phyloP scores from a whole-genome alignment of 257 asterid genomes.

The Solanum chiquidenum region DNA sequence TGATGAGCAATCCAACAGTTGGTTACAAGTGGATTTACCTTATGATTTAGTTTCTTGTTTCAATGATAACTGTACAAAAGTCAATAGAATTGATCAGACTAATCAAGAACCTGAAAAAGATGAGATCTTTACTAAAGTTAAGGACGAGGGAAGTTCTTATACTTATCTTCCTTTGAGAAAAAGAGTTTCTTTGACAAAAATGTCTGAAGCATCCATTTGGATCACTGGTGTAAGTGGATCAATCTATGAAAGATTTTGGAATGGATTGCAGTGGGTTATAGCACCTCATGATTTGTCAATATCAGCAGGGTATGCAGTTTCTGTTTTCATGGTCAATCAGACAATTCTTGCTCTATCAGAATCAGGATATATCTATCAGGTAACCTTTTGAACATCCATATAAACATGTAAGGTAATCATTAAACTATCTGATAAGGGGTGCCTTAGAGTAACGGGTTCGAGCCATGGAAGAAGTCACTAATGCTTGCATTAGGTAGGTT shows the following conservation, averaged over 20 bases:
- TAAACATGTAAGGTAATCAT: not conserved
- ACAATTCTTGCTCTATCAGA: constrained; percentile 69
- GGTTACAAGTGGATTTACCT: constrained; percentile 66
- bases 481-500: not conserved
- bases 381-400: not conserved
- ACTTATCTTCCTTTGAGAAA: constrained; percentile 29
- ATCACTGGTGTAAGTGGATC: constrained; percentile 79
- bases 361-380: constrained; percentile 58
- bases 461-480: not conserved
- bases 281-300: constrained; percentile 72
- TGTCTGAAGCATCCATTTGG: constrained; percentile 84
- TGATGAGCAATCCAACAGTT: constrained; percentile 39
- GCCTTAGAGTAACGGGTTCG: not conserved
- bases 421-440: not conserved
- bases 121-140: not conserved
- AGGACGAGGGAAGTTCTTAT: not conserved
- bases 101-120: not conserved
- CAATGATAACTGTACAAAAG: constrained; percentile 38
- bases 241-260: constrained; percentile 84
- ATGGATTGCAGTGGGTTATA: constrained; percentile 82
- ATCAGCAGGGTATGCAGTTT: constrained; percentile 47
- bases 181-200: constrained; percentile 52
- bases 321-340: constrained; percentile 60
- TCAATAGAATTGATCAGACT: constrained; percentile 22
- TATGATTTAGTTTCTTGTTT: constrained; percentile 53